These are phyloP conservation scores for Colletotrichum siamense DNA, from an alignment of 2,329 filamentous ascomycete species.

Conservation along the genomic window DNA sequence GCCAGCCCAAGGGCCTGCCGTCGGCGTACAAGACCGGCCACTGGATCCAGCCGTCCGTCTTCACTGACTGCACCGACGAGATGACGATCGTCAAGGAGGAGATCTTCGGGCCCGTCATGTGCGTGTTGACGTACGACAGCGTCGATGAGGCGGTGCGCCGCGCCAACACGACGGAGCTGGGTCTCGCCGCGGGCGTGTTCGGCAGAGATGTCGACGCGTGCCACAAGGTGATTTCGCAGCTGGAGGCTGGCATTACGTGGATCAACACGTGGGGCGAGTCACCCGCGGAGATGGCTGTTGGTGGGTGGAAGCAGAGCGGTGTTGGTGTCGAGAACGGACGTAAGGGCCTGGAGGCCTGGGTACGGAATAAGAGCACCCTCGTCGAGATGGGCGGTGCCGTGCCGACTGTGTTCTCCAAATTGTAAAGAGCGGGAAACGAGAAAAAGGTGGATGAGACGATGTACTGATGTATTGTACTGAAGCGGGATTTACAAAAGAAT, in stretches of 20 bases:
- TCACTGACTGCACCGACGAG: conserved; percentile 82
- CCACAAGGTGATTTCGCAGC: conserved; percentile 71
- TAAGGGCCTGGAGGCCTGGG: conserved; percentile 80
- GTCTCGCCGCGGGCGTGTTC: conserved; percentile 85
- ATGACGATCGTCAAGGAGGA: conserved; percentile 85
- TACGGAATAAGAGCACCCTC: conserved; percentile 85
- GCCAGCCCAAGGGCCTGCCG: conserved; percentile 57
- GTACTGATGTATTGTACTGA: background rate
- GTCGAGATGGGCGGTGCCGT: conserved; percentile 79
- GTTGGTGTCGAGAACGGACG: conserved; percentile 87
- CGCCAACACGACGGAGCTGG: conserved; percentile 79
- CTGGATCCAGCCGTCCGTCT: conserved; percentile 85
- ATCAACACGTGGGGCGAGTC: conserved; percentile 94
- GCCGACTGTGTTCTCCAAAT: conserved; percentile 75
- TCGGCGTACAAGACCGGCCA: conserved; percentile 66
- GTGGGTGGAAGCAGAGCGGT: conserved; percentile 91
- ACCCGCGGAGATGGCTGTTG: conserved; percentile 90
- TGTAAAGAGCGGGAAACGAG: conserved; percentile 44
- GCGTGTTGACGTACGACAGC: conserved; percentile 75
- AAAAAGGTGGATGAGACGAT: background rate
- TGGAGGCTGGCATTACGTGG: conserved; percentile 90
- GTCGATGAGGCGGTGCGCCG: conserved; percentile 73
- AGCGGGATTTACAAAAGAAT: background rate
- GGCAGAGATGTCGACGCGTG: conserved; percentile 76
- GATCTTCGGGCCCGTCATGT: conserved; percentile 90